Percentiles rank a stretch among this genome's conserved stretches.
Evolutionary conservation across 768 basidiomycete species (phyloP).

Genomic region (Strobilomyces echinocephalus): DNA sequence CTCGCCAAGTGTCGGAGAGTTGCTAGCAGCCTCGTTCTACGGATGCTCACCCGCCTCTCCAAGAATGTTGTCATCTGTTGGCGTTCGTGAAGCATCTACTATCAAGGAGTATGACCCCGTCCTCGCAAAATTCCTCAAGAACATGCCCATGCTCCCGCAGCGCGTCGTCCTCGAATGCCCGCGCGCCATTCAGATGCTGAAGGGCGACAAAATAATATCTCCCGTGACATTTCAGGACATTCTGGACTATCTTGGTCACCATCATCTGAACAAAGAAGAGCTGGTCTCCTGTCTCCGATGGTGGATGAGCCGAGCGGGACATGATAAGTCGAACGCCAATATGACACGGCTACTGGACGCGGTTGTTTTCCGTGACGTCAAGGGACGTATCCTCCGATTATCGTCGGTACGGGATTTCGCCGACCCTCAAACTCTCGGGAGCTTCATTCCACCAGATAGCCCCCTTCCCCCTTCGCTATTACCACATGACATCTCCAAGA

Average conservation of each 20-base stretch:
- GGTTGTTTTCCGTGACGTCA: constrained; percentile 44
- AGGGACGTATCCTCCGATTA: no score
- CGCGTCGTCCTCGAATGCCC: constrained; percentile 55
- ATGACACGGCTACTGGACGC: constrained; percentile 60
- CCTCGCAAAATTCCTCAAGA: constrained; percentile 29
- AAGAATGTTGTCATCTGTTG: not conserved
- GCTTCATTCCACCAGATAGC: no score
- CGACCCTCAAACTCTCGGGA: no score
- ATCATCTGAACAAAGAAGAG: constrained; percentile 69
- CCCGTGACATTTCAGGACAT: constrained; percentile 53
- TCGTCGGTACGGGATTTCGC: no score
- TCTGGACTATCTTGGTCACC: constrained; percentile 63
- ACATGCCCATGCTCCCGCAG: constrained; percentile 15
- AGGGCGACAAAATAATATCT: constrained; percentile 56
- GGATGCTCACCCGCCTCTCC: not conserved
- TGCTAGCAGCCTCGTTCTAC: not conserved
- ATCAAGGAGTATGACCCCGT: not conserved
- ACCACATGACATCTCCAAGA: no score
- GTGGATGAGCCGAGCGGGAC: constrained; percentile 55
- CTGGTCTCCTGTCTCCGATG: constrained; percentile 79
- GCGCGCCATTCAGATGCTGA: constrained; percentile 66
- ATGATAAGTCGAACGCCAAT: constrained; percentile 29
- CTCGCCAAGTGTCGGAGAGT: not conserved
- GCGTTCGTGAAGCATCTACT: not conserved
- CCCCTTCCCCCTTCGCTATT: no score